A percentile compares a stretch with the other conserved stretches of the same genome.
Conservation (phyloP, 75 land plant genomes). For the Sequoia sempervirens region DNA sequence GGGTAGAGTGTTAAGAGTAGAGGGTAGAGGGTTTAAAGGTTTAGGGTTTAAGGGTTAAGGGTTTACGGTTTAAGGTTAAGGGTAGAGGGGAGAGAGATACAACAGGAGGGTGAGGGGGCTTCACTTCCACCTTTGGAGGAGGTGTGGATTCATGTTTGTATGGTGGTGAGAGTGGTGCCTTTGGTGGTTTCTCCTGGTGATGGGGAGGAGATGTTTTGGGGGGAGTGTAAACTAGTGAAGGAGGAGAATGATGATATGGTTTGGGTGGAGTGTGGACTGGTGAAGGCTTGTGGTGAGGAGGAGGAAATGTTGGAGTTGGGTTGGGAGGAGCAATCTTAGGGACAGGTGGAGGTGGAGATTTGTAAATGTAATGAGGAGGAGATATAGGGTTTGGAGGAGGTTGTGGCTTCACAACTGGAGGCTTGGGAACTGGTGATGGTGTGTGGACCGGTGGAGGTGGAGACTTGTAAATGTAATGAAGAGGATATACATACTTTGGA, state of each 20-base stretch:
- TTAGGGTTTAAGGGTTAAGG: too few relatives aligned
- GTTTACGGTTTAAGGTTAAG: too few relatives aligned
- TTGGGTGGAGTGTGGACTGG: background rate
- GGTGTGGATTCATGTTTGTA: background rate
- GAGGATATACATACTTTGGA: background rate
- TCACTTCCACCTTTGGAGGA: background rate
- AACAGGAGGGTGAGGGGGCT: background rate
- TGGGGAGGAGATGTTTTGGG: background rate
- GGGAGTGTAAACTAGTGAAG: background rate
- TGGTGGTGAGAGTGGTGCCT: background rate
- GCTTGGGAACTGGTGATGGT: background rate
- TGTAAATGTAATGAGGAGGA: background rate
- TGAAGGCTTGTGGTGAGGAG: background rate
- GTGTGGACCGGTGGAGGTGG: background rate
- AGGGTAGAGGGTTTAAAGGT: too few relatives aligned
- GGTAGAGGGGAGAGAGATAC: too few relatives aligned
- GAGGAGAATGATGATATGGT: background rate
- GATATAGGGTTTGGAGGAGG: background rate
- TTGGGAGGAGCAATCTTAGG: background rate
- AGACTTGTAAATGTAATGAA: background rate
- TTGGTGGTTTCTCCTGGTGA: background rate
- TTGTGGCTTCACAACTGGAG: background rate
- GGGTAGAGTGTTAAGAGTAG: too few relatives aligned
- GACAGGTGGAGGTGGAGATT: background rate
- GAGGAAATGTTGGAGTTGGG: background rate